Evolutionary conservation across 352 stramenopile species (phyloP), one percentile per base, ranked within the genome.

Genomic region (Pythium dissimile): DNA sequence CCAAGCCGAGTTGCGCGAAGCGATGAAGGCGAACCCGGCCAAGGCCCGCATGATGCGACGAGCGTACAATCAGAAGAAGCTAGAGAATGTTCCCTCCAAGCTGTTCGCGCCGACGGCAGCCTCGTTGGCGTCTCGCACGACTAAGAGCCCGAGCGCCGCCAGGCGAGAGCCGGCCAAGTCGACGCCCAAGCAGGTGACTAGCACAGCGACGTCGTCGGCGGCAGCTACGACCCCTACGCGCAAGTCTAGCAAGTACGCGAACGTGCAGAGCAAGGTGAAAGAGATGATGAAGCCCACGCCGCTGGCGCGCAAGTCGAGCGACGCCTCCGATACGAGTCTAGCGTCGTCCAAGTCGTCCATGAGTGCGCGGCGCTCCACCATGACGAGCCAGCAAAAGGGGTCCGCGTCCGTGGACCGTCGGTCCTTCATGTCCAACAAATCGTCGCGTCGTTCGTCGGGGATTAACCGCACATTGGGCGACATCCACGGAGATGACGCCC

Each of bases 231-330:
- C 30, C 11, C 27, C 39, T 12, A 50, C 59, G 16, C 37, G 39
- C 16, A 62, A 43, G 39, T 80, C 66, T 37, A 81, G 73, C 38
- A 71, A 59, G 37, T 83, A 82, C 34, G 64, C 67, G 1, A 77
- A 70, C 28, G 65, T 87, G n/a, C 70, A 81, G 41, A 84, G 70
- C 52, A 87, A 83, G 21, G 72, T 84, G 10, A 57, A 68, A 15
- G 57, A 60, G 24, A 71, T 71, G 21, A 62, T 71, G 24, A 61
- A 58, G 46, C 46, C 46, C 26, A 37, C 56, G n/a, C 26, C 60
- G 24, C 44, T 59, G 10, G 15, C 48, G 15, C 52, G 52, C 27
- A 54, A 43, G 43, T 35, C 18, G 5, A 62, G 52, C 34, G 47
- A 50, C 35, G 32, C 42, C 0, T 60, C 49, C 2, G 50, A 66